phyloP scores from a whole-genome alignment of 208 protist species.

The Polymyxa betae region DNA sequence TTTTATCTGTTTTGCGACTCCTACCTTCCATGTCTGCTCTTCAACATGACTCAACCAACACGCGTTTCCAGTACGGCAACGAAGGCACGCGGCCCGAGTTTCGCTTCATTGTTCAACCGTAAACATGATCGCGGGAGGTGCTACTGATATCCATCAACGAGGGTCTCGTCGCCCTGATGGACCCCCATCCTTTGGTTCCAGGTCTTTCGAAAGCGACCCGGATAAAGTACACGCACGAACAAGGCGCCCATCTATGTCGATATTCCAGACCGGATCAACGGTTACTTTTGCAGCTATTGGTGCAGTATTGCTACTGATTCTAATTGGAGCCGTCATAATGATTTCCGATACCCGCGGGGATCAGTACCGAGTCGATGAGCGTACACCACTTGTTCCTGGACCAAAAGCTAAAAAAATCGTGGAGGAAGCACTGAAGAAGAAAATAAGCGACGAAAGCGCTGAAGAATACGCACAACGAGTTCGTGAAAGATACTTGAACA shows the following conservation, averaged over 20 bases:
- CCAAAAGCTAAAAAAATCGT: neutral
- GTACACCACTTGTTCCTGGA: neutral
- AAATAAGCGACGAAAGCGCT: neutral
- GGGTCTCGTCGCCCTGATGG: neutral
- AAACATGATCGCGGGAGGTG: no score
- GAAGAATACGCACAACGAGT: neutral
- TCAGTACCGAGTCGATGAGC: neutral
- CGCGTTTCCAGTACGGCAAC: no score
- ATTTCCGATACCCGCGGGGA: neutral
- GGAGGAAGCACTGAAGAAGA: slow-evolving; percentile 10
- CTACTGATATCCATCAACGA: neutral
- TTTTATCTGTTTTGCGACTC: no score
- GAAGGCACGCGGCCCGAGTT: no score
- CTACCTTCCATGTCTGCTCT: no score
- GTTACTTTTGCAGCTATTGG: neutral
- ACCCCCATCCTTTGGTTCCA: no score
- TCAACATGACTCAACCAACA: no score
- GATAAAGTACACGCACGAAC: neutral
- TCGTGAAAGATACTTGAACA: neutral
- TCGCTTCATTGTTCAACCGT: no score
- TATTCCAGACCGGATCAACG: neutral
- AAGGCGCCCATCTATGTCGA: neutral
- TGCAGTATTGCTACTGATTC: neutral
- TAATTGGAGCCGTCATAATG: neutral
- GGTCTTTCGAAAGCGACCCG: no score